Conservation (phyloP, 306 rosid genomes). For the Fragaria ananassa region DNA sequence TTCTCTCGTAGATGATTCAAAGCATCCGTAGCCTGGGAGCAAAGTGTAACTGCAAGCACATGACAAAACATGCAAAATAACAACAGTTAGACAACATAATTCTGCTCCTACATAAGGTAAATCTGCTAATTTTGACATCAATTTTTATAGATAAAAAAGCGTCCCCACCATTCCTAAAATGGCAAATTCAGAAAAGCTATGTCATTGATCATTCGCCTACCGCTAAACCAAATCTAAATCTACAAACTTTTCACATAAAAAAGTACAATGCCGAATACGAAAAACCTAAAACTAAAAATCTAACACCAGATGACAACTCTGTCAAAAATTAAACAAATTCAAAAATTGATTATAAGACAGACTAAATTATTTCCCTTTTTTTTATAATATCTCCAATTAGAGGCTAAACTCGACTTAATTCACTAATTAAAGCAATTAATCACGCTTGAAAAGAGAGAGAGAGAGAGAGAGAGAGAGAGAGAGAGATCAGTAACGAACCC, state of each 20-base stretch:
- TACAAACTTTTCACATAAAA: not conserved
- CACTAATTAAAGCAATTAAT: not conserved
- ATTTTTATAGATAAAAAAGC: not conserved
- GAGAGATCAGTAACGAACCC: slow-evolving; percentile 29
- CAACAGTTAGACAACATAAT: slow-evolving; percentile 6
- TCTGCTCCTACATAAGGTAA: not conserved
- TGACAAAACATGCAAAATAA: not conserved
- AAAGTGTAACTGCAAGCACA: slow-evolving; percentile 43
- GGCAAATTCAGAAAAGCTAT: not conserved
- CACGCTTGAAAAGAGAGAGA: not conserved
- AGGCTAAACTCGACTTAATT: not conserved
- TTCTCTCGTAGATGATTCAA: slow-evolving; percentile 43
- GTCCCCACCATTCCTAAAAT: not conserved
- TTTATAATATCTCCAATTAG: not conserved
- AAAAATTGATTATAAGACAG: not conserved
- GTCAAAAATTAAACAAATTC: not conserved
- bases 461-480: not conserved
- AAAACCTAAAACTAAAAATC: not conserved
- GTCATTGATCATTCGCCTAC: not conserved
- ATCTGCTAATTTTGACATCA: not conserved
- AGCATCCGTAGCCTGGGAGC: slow-evolving; percentile 38
- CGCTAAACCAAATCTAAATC: not conserved
- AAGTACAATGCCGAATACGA: not conserved
- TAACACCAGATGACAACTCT: not conserved
- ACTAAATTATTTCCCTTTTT: not conserved